Base-by-base conservation (phyloP, 192 early-diverging fungal genomes). In the Coemansia sp. region DNA sequence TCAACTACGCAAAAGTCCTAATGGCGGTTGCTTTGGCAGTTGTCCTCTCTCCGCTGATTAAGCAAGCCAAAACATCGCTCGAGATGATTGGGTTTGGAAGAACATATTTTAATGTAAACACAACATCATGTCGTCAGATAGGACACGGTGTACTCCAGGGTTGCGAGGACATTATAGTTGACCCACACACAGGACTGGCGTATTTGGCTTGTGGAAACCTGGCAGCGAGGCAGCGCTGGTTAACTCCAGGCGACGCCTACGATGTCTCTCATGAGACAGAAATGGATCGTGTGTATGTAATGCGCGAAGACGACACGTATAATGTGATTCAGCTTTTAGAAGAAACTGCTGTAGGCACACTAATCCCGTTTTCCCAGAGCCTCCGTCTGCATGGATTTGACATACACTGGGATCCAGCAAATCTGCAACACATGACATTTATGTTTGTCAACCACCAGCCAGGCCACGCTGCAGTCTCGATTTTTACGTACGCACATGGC, bases 101-200 rank as follows among this genome's bases (percentile, higher is more conserved):
- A 38, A 23, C 29, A 2, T 74, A 74, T 26, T 23, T n/a, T 8
- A 71, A 47, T 41, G 68, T 57, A 18, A 80, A 80, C 54, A 74
- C 62, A 5, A 74, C 77, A 14, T 70, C 71, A 23, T 80, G 77
- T n/a, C 63, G 43, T n/a, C 71, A 74, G 39, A 62, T 80, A 39
- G 77, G 71, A 0, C 61, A 71, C 23, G 77, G 68, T 11, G 61
- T 65, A 35, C 52, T 79, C 13, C 67, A 83, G 8, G 82, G 82
- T 3, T 87, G 86, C 32, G 86, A 87, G 62, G 86, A 87, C 50
- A 78, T 87, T 37, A 58, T 74, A 47, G 69, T 87, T 13, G 85
- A 86, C 60, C 81, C 77, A n/a, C 50, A 64, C 3, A 81, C 85
- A 7, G 85, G 86, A 2, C 57, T 82, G 16, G 86, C 85, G 3